Conservation (phyloP, 495 filamentous ascomycete species). For the Xylaria longipes region DNA sequence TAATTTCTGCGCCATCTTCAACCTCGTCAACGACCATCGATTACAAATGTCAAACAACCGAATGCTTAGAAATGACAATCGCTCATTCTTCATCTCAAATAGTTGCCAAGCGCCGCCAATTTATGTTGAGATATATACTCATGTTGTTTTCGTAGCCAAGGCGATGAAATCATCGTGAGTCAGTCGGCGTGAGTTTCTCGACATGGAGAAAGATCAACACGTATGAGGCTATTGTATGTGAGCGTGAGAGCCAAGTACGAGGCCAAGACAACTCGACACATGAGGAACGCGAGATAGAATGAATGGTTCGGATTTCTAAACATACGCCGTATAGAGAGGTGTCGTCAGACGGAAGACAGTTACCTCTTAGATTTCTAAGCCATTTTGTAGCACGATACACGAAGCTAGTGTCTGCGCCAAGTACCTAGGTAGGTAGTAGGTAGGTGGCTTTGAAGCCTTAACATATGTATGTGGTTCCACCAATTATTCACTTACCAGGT, state of each 20-base stretch:
- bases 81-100: background rate
- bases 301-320: background rate
- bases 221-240: background rate
- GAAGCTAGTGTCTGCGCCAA: no score
- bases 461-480: background rate
- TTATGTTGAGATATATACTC: background rate
- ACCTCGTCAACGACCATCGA: background rate
- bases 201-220: background rate
- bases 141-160: background rate
- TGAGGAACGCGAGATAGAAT: background rate
- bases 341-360: background rate
- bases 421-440: no score
- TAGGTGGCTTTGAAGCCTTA: no score
- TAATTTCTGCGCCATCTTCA: background rate
- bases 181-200: background rate
- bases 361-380: background rate
- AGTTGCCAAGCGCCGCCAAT: background rate
- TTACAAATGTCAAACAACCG: background rate
- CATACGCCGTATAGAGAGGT: background rate
- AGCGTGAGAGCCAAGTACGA: background rate
- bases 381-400: no score
- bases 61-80: background rate
- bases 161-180: background rate
- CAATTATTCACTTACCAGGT: constrained; percentile 3
- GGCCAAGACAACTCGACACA: background rate